Evolutionary conservation across 192 early-diverging fungal genomes (phyloP), one percentile per base, ranked within the genome.

Genomic region (Chytriomyces hyalinus): DNA sequence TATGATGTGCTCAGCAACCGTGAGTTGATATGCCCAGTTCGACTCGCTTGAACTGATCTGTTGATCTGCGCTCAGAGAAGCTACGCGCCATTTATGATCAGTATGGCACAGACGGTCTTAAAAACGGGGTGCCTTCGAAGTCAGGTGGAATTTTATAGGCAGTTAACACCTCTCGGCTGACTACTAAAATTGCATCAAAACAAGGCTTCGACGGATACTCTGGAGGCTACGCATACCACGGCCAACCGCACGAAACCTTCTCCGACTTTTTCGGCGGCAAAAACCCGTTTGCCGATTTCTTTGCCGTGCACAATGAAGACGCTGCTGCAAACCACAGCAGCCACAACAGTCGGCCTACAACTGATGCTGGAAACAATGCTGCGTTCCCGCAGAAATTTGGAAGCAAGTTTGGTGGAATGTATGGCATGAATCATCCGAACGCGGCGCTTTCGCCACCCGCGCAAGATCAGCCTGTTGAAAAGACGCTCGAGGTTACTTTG

Each of bases 31-130:
- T 20, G 13, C 15, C 20, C 13, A 77, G 44, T 13, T 10, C 26
- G n/a, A 22, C n/a, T 2, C 15, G 0, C 49, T 45, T 9, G 24
- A 73, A 60, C 17, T 80, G 8, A 47, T n/a, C 45, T 9, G 17
- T 48, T 63, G 5, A 47, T 17, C 7, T 43, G 47, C n/a, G 49
- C 49, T 5, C 46, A 89, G 88, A 78, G 44, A 59, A 84, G 60
- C 49, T 77, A 48, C 70, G 84, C 45, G 88, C 88, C 6, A 77
- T 90, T 49, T 90, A 87, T 61, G 88, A 90, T 70, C 85, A 88
- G 67, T 90, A 87, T 73, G 86, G 87, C 17, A 76, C 73, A 4
- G 82, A 87, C 51, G 88, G 86, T 49, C 76, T 89, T 51, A 81
- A 73, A 49, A 83, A 87, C 47, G 88, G 88, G 4, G 83, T 89